Percentiles rank a stretch among this genome's conserved stretches.
phyloP scores from a whole-genome alignment of 805 yeast species.

The Teunomyces lycoperdinae region DNA sequence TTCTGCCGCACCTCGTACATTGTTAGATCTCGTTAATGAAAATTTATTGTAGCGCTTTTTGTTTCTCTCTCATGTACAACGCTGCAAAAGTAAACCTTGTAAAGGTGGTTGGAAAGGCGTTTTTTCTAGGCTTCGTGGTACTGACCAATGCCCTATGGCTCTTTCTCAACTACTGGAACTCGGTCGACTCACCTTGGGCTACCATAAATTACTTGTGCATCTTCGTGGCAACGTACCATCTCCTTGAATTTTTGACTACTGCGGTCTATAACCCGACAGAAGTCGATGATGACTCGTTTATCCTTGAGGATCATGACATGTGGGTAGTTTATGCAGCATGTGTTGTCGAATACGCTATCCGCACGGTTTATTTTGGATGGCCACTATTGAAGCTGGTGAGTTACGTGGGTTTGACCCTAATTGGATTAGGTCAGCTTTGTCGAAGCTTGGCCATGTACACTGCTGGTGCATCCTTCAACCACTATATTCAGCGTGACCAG shows the following conservation, averaged over 20 bases:
- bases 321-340: constrained; percentile 15
- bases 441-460: constrained; percentile 83
- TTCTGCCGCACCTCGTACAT: constrained; percentile 15
- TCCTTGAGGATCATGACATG: constrained; percentile 20
- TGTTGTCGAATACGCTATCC: constrained; percentile 11
- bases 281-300: constrained; percentile 57
- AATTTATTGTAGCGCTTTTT: background rate
- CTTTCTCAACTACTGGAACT: constrained; percentile 1
- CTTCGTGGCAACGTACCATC: constrained; percentile 55
- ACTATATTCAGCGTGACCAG: constrained; percentile 58
- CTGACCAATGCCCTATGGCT: constrained; percentile 13
- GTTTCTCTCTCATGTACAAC: constrained; percentile 16
- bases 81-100: constrained; percentile 27
- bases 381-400: constrained; percentile 13
- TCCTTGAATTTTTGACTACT: constrained; percentile 78
- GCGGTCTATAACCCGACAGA: constrained; percentile 67
- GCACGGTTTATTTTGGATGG: constrained; percentile 4
- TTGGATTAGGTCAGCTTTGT: constrained; percentile 60
- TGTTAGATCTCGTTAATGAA: background rate
- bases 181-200: background rate
- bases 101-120: constrained; percentile 30
- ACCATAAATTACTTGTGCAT: constrained; percentile 3
- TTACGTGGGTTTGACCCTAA: constrained; percentile 45
- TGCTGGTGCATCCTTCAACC: constrained; percentile 85
- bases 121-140: constrained; percentile 27